Base-by-base conservation (phyloP, 2,329 filamentous ascomycete species). In the Colletotrichum sp. region DNA sequence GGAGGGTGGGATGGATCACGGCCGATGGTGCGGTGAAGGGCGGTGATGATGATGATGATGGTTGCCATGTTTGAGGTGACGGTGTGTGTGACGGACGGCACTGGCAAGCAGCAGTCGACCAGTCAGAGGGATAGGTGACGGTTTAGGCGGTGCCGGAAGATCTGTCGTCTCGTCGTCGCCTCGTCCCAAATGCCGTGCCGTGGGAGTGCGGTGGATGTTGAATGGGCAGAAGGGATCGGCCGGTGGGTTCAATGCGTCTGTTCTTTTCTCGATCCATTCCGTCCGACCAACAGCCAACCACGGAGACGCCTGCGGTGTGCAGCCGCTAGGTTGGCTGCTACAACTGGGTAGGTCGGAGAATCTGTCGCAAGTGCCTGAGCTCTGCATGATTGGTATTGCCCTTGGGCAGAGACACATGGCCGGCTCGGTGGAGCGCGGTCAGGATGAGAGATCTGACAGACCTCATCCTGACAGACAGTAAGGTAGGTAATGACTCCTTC, bases 401-500 rank as follows among this genome's bases (percentile, higher is more conserved):
- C 62, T 72, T 66, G 64, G 71, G 74, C 74, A 69, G 74, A 70
- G 74, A 76, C 74, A 70, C 65, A 69, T 76, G 64, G 71, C 57
- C 52, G 65, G 59, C 64, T 49, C 13, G 57, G 61, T 62, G 71
- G 64, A 74, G 57, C 44, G n/a, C 13, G 25, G n/a, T 64, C 62
- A 27, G 62, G 22, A 64, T 39, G 62, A 32, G 62, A 44, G 34
- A 64, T 64, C 62, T 64, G 62, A 52, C 44, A 49, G 44, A 49
- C 6, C 36, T 39, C 36, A 39, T 39, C 36, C 62, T 64, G 62
- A 49, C 44, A 52, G 44, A 52, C 44, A 8, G 44, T 22, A 52
- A 11, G n/a, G 44, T 22, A 52, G n/a, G n/a, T 52, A 52, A 22
- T 22, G 44, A 64, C 62, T 64, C 32, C 62, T 64, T 62, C 27